Evolutionary conservation across 768 basidiomycete species (phyloP).

Genomic region (Rhizopogon rudus): DNA sequence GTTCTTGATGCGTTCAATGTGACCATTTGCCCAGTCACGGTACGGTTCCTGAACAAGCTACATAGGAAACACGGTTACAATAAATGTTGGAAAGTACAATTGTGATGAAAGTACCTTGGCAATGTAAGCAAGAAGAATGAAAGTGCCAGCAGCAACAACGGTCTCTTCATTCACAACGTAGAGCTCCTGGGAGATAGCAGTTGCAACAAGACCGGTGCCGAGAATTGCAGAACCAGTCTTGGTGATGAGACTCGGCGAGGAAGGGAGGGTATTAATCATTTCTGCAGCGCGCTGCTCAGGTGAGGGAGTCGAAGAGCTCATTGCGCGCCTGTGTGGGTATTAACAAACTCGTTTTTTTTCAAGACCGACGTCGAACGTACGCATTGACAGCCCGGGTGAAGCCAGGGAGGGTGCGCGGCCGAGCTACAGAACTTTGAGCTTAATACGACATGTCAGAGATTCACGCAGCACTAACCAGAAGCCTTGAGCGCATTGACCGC

Average conservation of each 20-base stretch:
- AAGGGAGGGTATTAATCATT: constrained; percentile 84
- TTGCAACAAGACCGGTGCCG: constrained; percentile 81
- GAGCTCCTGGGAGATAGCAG: constrained; percentile 94
- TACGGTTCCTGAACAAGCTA: constrained; percentile 84
- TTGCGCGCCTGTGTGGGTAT: constrained; percentile 47
- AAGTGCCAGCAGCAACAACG: constrained; percentile 78
- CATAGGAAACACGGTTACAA: constrained; percentile 9
- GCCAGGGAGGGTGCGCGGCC: constrained; percentile 48
- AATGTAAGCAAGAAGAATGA: constrained; percentile 78
- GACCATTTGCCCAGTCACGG: constrained; percentile 85
- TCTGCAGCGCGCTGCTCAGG: constrained; percentile 86
- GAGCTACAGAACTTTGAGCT: constrained; percentile 31
- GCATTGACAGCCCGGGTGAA: constrained; percentile 40
- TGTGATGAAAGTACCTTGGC: constrained; percentile 56
- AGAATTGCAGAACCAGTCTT: constrained; percentile 93
- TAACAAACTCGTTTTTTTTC: background rate
- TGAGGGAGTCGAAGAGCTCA: constrained; percentile 63
- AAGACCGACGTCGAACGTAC: constrained; percentile 31
- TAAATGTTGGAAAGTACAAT: background rate
- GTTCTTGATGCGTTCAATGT: constrained; percentile 78
- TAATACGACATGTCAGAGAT: background rate
- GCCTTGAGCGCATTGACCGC: constrained; percentile 60
- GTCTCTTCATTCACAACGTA: constrained; percentile 98
- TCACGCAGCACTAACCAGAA: constrained; percentile 38
- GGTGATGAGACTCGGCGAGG: constrained; percentile 82